These are phyloP conservation scores for Castanea crenata DNA, from an alignment of 306 rosid species.

Conservation along the genomic window DNA sequence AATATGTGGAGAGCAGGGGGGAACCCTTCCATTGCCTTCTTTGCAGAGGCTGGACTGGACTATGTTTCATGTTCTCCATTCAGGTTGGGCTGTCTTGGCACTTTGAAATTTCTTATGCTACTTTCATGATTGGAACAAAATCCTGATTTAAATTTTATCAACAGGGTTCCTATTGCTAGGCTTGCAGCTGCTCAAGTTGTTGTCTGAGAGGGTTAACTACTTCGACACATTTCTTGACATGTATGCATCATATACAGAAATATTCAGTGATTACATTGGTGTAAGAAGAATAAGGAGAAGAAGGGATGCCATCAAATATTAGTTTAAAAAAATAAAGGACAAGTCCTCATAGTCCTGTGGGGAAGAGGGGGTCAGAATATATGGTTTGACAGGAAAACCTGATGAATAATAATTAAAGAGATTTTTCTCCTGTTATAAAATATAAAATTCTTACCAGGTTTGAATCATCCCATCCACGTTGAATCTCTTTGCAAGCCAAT, in stretches of 20 bases:
- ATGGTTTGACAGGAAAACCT: not conserved
- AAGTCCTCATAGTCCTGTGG: not conserved
- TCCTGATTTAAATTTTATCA: not conserved
- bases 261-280: not conserved
- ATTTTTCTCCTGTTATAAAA: not conserved
- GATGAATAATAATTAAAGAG: too few species aligned
- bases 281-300: not conserved
- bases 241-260: not conserved
- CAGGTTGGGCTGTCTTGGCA: slow-evolving; percentile 43
- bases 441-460: slow-evolving; percentile 55
- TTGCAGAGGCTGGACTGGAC: slow-evolving; percentile 89
- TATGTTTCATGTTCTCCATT: slow-evolving; percentile 98
- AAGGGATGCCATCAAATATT: not conserved
- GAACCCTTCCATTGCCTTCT: slow-evolving; percentile 93
- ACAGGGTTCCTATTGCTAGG: slow-evolving; percentile 98
- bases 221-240: not conserved
- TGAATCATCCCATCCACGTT: slow-evolving; percentile 69
- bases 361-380: not conserved
- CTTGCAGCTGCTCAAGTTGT: slow-evolving; percentile 96
- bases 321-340: not conserved
- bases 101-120: not conserved
- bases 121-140: slow-evolving; percentile 6
- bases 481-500: slow-evolving; percentile 86
- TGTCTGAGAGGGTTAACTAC: slow-evolving; percentile 24
- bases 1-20: slow-evolving; percentile 99